Evolutionary conservation across 306 rosid genomes (phyloP).

Genomic region (Arachis hypogaea): DNA sequence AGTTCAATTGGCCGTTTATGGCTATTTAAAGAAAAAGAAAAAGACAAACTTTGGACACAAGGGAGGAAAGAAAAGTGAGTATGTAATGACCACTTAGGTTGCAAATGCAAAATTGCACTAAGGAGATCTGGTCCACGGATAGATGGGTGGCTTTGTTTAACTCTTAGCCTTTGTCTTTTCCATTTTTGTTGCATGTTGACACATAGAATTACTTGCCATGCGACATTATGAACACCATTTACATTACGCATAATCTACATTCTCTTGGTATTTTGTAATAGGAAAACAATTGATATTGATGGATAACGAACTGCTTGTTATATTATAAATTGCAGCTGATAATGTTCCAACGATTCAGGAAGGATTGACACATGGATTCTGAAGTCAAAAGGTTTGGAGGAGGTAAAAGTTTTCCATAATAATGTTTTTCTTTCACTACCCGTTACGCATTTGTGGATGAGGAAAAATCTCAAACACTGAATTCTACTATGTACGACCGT

Average conservation of each 20-base stretch:
- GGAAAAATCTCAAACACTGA: constrained; percentile 16
- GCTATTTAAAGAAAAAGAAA: neutral
- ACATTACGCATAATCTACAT: neutral
- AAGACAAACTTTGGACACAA: neutral
- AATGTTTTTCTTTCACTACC: constrained; percentile 18
- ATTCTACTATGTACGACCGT: neutral
- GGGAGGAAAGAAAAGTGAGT: constrained; percentile 1
- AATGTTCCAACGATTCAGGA: constrained; percentile 43
- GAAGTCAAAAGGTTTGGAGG: constrained; percentile 81
- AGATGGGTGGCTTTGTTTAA: constrained; percentile 26
- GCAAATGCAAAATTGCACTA: constrained; percentile 9
- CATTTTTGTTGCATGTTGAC: neutral
- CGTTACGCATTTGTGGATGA: neutral
- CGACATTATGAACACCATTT: neutral
- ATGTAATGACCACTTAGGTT: neutral
- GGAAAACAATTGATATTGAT: constrained; percentile 30
- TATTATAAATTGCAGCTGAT: constrained; percentile 54
- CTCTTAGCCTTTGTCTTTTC: neutral
- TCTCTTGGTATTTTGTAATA: constrained; percentile 11
- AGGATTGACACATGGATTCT: constrained; percentile 72
- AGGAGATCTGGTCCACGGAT: neutral
- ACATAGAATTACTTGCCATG: neutral
- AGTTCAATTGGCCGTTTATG: constrained; percentile 2
- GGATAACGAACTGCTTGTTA: constrained; percentile 18
- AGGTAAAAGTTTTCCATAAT: constrained; percentile 54